Evolutionary conservation across 208 protist species (phyloP), one percentile per base, ranked within the genome.

Genomic region (Herpetomonas samuelpessoai): DNA sequence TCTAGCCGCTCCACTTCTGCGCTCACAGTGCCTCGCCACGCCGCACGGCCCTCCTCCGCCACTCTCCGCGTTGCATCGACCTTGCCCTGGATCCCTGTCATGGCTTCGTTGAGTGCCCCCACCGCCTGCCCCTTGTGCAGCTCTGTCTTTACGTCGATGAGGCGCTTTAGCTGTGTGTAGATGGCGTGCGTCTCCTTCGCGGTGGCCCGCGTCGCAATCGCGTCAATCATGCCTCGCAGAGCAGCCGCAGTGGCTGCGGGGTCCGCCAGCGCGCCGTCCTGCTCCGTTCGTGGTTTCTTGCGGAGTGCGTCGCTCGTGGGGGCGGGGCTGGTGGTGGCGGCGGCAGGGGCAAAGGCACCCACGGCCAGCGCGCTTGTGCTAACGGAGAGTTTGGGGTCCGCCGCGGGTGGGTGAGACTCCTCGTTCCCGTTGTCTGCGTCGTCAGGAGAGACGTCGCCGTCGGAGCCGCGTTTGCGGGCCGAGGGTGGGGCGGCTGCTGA

Each of bases 1-100:
- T 90, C 82, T 30, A 86, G 59, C 27, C 61, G 74, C 52, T 78
- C 68, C 50, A 90, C 65, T 60, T 68, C 70, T 48, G 64, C 70
- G 31, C 64, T 49, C 60, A 85, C 68, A 22, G 54, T 57, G 19
- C 64, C 56, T 21, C 74, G 71, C 60, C 81, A 79, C 9, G 39
- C 58, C 21, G 64, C 56, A 12, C 83, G 71, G 30, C 62, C 65
- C 28, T 67, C 60, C 44, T 79, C 55, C 10, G 68, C 76, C 12
- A 58, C 53, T n/a, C 63, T 49, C 2, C 79, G 78, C 25, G 73
- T 56, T 18, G 70, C 78, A 70, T 95, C 86, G 14, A 95, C 89
- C n/a, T 76, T 49, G 16, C 51, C 19, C 62, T 95, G 85, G 50
- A 95, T 81, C 14, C 71, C 64, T 2, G 39, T 41, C 77, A 91